These are phyloP conservation scores for Solanum chiquidenum DNA, from an alignment of 257 asterid genomes.

Conservation along the genomic window DNA sequence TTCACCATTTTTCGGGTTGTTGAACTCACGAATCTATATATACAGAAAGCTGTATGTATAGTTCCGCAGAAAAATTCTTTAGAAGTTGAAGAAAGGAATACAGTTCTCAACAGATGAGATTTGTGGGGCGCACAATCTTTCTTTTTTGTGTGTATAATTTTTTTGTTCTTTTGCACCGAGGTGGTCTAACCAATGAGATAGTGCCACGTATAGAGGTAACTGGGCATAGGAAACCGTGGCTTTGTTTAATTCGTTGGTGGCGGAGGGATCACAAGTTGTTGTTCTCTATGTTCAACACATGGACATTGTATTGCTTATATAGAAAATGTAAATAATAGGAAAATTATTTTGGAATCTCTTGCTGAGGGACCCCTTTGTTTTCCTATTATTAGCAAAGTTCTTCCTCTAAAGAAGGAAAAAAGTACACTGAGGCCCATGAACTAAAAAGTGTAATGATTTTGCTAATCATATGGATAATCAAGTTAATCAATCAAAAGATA, in stretches of 20 bases:
- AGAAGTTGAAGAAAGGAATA: not conserved
- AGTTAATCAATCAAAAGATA: not conserved
- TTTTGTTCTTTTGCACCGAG: not conserved
- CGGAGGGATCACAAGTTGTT: not conserved
- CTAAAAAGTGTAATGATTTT: not conserved
- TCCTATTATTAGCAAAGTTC: not conserved
- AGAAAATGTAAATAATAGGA: not conserved
- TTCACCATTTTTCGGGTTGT: not conserved
- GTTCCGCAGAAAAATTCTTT: not conserved
- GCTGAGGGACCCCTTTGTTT: not conserved
- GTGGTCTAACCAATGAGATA: not conserved
- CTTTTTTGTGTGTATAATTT: not conserved
- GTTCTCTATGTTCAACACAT: not conserved
- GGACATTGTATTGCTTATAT: not conserved
- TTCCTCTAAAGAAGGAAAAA: not conserved
- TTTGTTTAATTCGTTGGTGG: not conserved
- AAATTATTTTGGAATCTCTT: not conserved
- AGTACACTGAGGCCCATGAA: not conserved
- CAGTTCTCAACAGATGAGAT: constrained; percentile 13
- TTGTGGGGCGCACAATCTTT: constrained; percentile 20
- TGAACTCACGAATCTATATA: not conserved
- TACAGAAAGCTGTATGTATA: not conserved
- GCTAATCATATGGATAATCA: not conserved
- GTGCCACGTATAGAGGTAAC: not conserved
- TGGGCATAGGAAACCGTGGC: not conserved